Evolutionary conservation across 2,329 filamentous ascomycete genomes (phyloP).

Genomic region (Decorospora gaudefroyi): DNA sequence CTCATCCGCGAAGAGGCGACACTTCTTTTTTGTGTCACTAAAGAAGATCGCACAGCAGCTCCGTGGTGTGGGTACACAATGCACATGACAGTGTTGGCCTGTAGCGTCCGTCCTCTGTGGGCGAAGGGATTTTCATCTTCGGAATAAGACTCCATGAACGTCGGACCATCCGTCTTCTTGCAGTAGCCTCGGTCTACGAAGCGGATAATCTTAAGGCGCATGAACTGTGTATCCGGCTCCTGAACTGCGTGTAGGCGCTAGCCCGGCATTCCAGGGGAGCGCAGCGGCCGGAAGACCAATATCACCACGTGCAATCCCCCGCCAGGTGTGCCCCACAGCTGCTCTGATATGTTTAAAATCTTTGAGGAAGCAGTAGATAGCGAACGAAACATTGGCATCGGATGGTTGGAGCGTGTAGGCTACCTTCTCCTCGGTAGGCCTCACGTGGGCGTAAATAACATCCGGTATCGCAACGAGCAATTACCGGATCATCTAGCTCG

Average conservation of each 20-base stretch:
- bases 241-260: slow-evolving; percentile 12
- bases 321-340: slow-evolving; percentile 40
- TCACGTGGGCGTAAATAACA: not conserved
- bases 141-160: not conserved
- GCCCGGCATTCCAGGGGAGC: slow-evolving; percentile 38
- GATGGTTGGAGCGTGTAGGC: slow-evolving; percentile 9
- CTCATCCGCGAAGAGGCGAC: not conserved
- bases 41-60: not conserved
- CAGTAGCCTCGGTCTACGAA: not conserved
- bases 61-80: not conserved
- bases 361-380: slow-evolving; percentile 37
- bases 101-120: not conserved
- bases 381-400: slow-evolving; percentile 7
- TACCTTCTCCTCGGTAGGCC: not conserved
- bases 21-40: not conserved
- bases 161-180: not conserved
- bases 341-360: slow-evolving; percentile 37
- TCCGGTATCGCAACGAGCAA: no score
- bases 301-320: slow-evolving; percentile 33
- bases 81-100: not conserved
- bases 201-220: not conserved
- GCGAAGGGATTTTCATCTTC: not conserved
- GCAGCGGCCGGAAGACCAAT: slow-evolving; percentile 41
- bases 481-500: no score
- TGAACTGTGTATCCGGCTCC: not conserved